Base-by-base conservation (phyloP, 805 yeast genomes). In the Lipomyces japonicus region DNA sequence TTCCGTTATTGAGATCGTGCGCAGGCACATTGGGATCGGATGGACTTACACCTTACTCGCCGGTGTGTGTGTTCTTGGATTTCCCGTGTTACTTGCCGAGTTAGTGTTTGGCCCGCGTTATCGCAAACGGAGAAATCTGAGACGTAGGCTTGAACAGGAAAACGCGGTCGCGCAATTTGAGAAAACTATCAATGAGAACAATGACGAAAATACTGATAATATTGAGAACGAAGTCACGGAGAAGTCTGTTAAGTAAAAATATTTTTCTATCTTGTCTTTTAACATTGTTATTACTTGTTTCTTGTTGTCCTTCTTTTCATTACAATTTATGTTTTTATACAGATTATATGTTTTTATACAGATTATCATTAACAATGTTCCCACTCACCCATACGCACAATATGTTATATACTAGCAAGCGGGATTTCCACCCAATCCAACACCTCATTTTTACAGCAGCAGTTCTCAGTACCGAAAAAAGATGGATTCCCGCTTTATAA, bases 21-120 rank as follows among this genome's bases (percentile, higher is more conserved):
- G 73, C n/a, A 45, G 48, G 0, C 50, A 69, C 0, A 71, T 87
- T 78, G 77, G 78, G 0, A 66, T 77, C 9, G 96, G 96, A 1
- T 93, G 95, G 5, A 77, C 84, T 1, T 85, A 81, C 61, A 81
- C 91, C 0, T 71, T 87, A n/a, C 66, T 86, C 74, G 81, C 81
- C 32, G 32, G 32, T 10, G 12, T 28, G 12, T 10, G 10, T 28
- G 12, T 28, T 28, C 12, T 14, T 14, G 14, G 10, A 14, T 14
- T 28, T 28, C 32, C 32, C 10, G 10, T 28, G 10, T 10, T 28
- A n/a, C n/a, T n/a, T n/a, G n/a, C n/a, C n/a, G n/a, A n/a, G n/a
- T n/a, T n/a, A n/a, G n/a, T n/a, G n/a, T n/a, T n/a, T n/a, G n/a
- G n/a, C n/a, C n/a, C n/a, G n/a, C n/a, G n/a, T n/a, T n/a, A n/a